phyloP scores from a whole-genome alignment of 2,329 filamentous ascomycete genomes.

The Ceratocystis destructans region DNA sequence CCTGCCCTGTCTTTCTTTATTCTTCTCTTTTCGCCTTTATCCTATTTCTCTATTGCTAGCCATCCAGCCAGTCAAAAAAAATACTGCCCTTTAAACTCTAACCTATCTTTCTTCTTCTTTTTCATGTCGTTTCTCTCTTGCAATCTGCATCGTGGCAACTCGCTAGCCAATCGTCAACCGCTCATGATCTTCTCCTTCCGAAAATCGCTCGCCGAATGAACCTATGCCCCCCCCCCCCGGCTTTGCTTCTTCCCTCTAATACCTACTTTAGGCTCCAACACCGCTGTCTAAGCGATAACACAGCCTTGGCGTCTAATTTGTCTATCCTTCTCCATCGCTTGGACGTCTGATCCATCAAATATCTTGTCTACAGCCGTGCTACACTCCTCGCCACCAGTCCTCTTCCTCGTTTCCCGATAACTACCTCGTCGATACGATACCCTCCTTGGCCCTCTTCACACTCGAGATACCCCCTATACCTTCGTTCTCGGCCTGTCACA shows the following conservation, averaged over 20 bases:
- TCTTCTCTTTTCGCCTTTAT: background rate
- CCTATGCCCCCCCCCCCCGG: background rate
- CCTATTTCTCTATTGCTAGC: background rate
- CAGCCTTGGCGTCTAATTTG: too few species aligned
- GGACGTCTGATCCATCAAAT: background rate
- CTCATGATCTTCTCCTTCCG: background rate
- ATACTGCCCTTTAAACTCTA: background rate
- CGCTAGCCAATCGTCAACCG: background rate
- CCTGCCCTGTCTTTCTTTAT: background rate
- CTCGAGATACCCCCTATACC: background rate
- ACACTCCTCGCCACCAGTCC: background rate
- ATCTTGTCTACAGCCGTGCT: background rate
- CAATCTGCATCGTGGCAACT: background rate
- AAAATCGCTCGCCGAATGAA: background rate
- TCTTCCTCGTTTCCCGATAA: background rate
- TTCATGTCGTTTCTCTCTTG: background rate
- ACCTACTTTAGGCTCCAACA: background rate
- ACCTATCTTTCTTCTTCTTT: background rate
- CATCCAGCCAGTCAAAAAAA: background rate
- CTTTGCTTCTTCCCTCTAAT: background rate
- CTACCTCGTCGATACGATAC: background rate
- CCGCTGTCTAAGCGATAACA: too few species aligned
- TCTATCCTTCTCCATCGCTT: background rate
- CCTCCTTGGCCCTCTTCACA: background rate
- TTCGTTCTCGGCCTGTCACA: background rate